Evolutionary conservation across 805 yeast species (phyloP), one percentile per base, ranked within the genome.

Genomic region (Kazachstania africana): DNA sequence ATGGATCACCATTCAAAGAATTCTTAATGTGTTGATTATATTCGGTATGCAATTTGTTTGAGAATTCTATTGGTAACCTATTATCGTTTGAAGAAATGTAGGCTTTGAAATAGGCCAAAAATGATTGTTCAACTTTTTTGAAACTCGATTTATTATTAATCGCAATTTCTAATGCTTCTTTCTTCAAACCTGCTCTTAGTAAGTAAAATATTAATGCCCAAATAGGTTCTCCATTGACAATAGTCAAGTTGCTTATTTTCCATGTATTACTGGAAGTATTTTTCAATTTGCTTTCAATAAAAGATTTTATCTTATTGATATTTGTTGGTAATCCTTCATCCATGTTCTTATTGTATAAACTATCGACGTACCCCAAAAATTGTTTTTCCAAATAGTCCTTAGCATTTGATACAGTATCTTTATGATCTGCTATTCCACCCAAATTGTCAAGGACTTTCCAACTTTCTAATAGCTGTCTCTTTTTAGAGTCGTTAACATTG

Each of bases 141-240:
- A 91, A 83, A 13, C 79, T 70, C 25, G 75, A 75, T 38, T 69
- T 71, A 47, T 82, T 72, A 29, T 70, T 68, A 4, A 65, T 47
- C 2, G 82, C 75, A 32, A 81, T 69, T 24, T 74, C 75, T 20
- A 80, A 59, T 0, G 95, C 95, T 42, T 87, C 97, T 28, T 72
- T 62, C 40, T 71, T 59, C 41, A 80, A 70, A 2, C 98, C 97
- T 3, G 88, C 76, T 48, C 98, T 74, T 31, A 91, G 54, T 38
- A 88, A 62, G 55, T 82, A 88, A 51, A 79, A 91, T 8, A 91
- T 59, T 24, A 84, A 59, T 0, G 95, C 95, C 98, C 98, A 88
- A n/a, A 91, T 71, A 8, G 97, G 97, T 1, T 71, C 63, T 12
- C 85, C 85, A 55, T 88, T 87, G 16, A 84, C 75, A 33, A 78